phyloP scores from a whole-genome alignment of 1,284 basidiomycete species.

The Termitomyces sp. region DNA sequence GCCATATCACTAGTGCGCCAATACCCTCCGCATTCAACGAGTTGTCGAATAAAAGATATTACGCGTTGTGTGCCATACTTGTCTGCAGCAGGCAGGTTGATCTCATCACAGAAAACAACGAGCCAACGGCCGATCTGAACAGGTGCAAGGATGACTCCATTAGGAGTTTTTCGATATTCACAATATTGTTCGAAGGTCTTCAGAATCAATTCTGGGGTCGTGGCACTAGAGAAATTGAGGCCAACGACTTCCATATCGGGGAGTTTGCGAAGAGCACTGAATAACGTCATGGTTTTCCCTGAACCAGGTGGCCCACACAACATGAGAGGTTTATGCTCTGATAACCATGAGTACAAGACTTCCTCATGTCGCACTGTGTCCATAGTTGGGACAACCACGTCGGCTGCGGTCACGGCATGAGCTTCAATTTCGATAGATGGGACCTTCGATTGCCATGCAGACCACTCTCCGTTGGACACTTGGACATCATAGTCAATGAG shows the following conservation, averaged over 20 bases:
- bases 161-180: conserved; percentile 97
- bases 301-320: conserved; percentile 98
- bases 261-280: conserved; percentile 95
- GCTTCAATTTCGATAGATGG: conserved; percentile 97
- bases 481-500: conserved; percentile 97
- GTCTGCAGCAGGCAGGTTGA: conserved; percentile 95
- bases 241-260: conserved; percentile 99
- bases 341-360: conserved; percentile 97
- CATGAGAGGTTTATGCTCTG: conserved; percentile 98
- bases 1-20: conserved; percentile 94
- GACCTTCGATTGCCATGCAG: conserved; percentile 87
- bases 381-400: conserved; percentile 97
- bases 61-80: conserved; percentile 99
- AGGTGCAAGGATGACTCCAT: conserved; percentile 91
- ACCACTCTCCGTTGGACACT: conserved; percentile 83
- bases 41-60: conserved; percentile 96
- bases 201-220: conserved; percentile 94
- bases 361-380: conserved; percentile 99
- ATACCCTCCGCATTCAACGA: conserved; percentile 93
- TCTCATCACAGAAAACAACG: conserved; percentile 99
- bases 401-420: conserved; percentile 90
- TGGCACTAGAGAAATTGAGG: conserved; percentile 98
- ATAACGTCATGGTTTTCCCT: conserved; percentile 99
- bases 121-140: conserved; percentile 96
- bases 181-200: conserved; percentile 99